Evolutionary conservation across 306 rosid species (phyloP).

Genomic region (Comarum palustre): DNA sequence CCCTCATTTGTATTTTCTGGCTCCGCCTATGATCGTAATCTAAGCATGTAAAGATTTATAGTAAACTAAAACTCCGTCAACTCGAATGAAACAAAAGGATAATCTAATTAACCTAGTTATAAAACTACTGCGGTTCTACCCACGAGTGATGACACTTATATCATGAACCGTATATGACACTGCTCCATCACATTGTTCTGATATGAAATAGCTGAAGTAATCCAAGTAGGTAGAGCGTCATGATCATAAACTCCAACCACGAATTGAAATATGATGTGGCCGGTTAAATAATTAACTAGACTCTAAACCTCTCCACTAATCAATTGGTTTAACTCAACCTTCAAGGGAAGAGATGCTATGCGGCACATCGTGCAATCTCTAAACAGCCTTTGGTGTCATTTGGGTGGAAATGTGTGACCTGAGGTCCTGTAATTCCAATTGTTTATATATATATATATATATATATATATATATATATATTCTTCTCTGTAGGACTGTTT

Average conservation of each 20-base stretch:
- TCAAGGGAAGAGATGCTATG: not conserved
- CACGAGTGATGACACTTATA: not conserved
- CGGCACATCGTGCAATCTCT: not conserved
- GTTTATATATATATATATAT: not conserved
- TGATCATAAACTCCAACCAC: not conserved
- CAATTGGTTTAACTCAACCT: not conserved
- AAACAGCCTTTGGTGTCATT: not conserved
- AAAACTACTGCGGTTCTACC: not conserved
- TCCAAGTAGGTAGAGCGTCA: not conserved
- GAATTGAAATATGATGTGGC: not conserved
- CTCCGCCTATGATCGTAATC: no score
- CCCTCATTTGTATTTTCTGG: no score
- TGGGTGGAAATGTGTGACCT: not conserved
- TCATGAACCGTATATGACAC: not conserved
- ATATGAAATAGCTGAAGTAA: not conserved
- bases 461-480: no score
- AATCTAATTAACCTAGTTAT: not conserved
- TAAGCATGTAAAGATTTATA: not conserved
- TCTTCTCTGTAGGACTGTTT: not conserved
- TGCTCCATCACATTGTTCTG: not conserved
- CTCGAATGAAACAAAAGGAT: not conserved
- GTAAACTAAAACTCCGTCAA: not conserved
- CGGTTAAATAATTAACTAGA: not conserved
- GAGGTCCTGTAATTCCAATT: not conserved
- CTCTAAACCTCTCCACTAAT: constrained; percentile 2